These are phyloP conservation scores for Elsinoe ampelina DNA, from an alignment of 2,329 filamentous ascomycete species.

Conservation along the genomic window DNA sequence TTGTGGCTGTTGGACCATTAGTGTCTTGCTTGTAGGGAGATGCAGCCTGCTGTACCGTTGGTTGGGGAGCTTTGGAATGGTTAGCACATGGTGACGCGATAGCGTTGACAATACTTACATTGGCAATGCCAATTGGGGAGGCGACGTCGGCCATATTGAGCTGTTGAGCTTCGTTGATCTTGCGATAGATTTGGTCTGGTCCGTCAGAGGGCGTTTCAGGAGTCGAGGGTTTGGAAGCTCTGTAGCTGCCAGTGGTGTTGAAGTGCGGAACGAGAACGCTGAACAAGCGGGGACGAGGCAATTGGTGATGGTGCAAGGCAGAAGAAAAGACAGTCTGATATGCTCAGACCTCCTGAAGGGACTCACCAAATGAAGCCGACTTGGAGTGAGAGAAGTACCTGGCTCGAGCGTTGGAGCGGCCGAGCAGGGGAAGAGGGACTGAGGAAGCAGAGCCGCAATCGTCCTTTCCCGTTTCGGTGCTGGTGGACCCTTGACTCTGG, in stretches of 20 bases:
- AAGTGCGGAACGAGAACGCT: neutral
- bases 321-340: neutral
- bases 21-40: conserved; percentile 14
- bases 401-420: conserved; percentile 12
- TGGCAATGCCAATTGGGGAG: conserved; percentile 65
- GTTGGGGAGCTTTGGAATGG: conserved; percentile 50
- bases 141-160: conserved; percentile 53
- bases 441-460: neutral
- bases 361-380: conserved; percentile 12
- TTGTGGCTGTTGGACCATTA: conserved; percentile 48
- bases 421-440: conserved; percentile 13
- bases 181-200: conserved; percentile 11
- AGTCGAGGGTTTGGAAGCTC: neutral
- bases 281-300: neutral
- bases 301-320: neutral
- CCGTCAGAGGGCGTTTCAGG: neutral
- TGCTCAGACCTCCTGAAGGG: neutral
- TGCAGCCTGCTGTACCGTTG: conserved; percentile 44
- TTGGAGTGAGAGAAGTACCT: conserved; percentile 4
- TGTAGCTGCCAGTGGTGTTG: neutral
- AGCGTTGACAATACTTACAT: conserved; percentile 42
- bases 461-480: neutral
- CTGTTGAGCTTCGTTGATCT: conserved; percentile 14
- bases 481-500: neutral
- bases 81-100: conserved; percentile 26